phyloP scores from a whole-genome alignment of 129 eudicot genomes.

The Flaveria robusta region DNA sequence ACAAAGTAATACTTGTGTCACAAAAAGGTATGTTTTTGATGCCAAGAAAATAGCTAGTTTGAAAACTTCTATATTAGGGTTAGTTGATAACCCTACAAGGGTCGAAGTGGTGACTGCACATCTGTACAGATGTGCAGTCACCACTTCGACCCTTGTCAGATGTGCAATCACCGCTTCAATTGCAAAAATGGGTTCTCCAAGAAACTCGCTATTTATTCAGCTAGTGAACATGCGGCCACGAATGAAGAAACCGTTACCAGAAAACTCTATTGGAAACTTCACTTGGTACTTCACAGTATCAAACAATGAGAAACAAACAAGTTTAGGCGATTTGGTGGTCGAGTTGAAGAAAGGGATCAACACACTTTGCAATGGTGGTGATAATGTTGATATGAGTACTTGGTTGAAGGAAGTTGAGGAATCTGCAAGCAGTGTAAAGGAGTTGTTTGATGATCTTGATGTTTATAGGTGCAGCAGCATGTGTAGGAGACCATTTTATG shows the following conservation, averaged over 20 bases:
- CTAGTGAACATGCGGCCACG: slow-evolving; percentile 35
- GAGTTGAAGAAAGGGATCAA: slow-evolving; percentile 20
- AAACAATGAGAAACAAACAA: not conserved
- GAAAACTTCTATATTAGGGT: not conserved
- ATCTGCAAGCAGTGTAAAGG: slow-evolving; percentile 15
- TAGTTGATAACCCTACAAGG: slow-evolving; percentile 24
- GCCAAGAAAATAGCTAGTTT: not conserved
- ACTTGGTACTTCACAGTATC: slow-evolving; percentile 27
- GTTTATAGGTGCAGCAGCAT: slow-evolving; percentile 17
- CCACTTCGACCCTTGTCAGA: slow-evolving; percentile 21
- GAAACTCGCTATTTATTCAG: slow-evolving; percentile 14
- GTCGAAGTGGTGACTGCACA: slow-evolving; percentile 28
- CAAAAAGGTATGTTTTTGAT: slow-evolving; percentile 29
- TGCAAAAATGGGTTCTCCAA: slow-evolving; percentile 4
- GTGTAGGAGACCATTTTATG: slow-evolving; percentile 11
- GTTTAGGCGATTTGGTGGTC: slow-evolving; percentile 12
- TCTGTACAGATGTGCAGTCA: slow-evolving; percentile 25
- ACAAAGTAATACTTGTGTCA: slow-evolving; percentile 4
- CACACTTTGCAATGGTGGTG: slow-evolving; percentile 7
- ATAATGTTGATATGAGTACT: not conserved
- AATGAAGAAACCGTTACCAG: slow-evolving; percentile 14
- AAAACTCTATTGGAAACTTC: slow-evolving; percentile 25
- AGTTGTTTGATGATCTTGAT: slow-evolving; percentile 29
- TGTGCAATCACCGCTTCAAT: slow-evolving; percentile 24
- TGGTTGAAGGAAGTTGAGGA: slow-evolving; percentile 25